A percentile compares a stretch with the other conserved stretches of the same genome.
Evolutionary conservation across 345 rosid genomes (phyloP).

Genomic region (Brassica juncea): DNA sequence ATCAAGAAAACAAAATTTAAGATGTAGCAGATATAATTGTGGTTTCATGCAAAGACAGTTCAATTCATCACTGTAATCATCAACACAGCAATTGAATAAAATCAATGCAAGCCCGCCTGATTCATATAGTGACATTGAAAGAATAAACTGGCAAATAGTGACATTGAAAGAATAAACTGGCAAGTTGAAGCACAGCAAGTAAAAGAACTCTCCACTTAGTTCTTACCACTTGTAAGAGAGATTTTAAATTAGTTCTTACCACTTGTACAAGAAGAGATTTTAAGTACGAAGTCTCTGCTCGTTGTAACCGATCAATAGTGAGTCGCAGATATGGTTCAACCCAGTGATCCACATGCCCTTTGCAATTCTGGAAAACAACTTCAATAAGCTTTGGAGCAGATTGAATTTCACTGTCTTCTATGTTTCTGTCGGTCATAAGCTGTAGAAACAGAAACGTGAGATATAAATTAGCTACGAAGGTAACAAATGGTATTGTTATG

Average conservation of each 20-base stretch:
- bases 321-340: slow-evolving; percentile 91
- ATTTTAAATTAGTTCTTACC: slow-evolving; percentile 77
- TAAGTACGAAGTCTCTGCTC: slow-evolving; percentile 74
- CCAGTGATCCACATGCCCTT: slow-evolving; percentile 98
- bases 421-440: slow-evolving; percentile 80
- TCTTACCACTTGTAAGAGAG: slow-evolving; percentile 99
- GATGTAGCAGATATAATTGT: neutral
- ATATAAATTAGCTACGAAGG: slow-evolving; percentile 21
- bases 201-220: slow-evolving; percentile 13
- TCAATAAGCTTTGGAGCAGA: slow-evolving; percentile 98
- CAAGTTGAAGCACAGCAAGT: slow-evolving; percentile 7
- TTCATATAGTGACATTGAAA: slow-evolving; percentile 13
- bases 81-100: slow-evolving; percentile 2
- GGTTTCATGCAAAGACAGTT: neutral
- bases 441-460: slow-evolving; percentile 39
- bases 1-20: slow-evolving; percentile 2
- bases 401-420: slow-evolving; percentile 89
- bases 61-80: neutral
- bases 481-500: slow-evolving; percentile 5
- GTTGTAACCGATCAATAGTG: slow-evolving; percentile 75
- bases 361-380: slow-evolving; percentile 96
- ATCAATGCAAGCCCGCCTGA: slow-evolving; percentile 6
- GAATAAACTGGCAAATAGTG: neutral
- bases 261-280: slow-evolving; percentile 97
- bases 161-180: slow-evolving; percentile 5